Evolutionary conservation across 2,329 filamentous ascomycete genomes (phyloP).

Genomic region (Ophiocordyceps camponoti-leonardi): DNA sequence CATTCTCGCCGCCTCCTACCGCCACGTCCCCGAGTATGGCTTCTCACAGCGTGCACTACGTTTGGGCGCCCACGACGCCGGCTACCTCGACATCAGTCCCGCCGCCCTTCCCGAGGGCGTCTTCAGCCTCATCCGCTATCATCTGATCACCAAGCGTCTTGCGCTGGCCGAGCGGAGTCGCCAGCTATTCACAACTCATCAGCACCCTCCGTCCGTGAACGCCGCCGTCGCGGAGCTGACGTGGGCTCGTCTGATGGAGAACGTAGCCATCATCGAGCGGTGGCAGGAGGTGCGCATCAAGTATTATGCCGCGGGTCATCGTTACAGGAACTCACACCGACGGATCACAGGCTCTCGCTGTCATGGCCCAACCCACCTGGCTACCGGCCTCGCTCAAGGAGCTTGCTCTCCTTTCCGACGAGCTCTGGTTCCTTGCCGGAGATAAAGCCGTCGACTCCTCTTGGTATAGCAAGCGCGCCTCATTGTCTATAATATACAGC

Average conservation of each 20-base stretch:
- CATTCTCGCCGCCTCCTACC: conserved; percentile 68
- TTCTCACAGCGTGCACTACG: conserved; percentile 62
- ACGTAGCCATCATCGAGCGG: conserved; percentile 51
- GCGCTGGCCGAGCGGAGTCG: conserved; percentile 29
- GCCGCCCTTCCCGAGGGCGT: conserved; percentile 65
- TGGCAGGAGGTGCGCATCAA: conserved; percentile 40
- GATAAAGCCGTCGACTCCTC: conserved; percentile 66
- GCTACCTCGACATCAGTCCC: conserved; percentile 73
- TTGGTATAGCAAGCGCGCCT: conserved; percentile 61
- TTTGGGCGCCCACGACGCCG: conserved; percentile 65
- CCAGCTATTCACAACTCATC: conserved; percentile 18
- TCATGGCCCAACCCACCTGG: conserved; percentile 76
- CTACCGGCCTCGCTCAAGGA: conserved; percentile 62
- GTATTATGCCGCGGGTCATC: not conserved
- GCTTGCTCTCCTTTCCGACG: conserved; percentile 68
- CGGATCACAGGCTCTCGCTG: conserved; percentile 51
- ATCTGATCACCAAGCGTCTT: conserved; percentile 51
- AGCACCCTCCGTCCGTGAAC: conserved; percentile 25
- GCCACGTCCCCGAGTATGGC: conserved; percentile 63
- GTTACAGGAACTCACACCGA: not conserved
- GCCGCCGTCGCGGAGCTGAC: conserved; percentile 53
- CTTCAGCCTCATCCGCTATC: conserved; percentile 68
- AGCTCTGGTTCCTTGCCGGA: conserved; percentile 77
- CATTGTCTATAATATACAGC: conserved; percentile 43
- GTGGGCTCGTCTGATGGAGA: conserved; percentile 62